Base-by-base conservation (phyloP, 2,329 filamentous ascomycete species). In the Exophiala spinifera region DNA sequence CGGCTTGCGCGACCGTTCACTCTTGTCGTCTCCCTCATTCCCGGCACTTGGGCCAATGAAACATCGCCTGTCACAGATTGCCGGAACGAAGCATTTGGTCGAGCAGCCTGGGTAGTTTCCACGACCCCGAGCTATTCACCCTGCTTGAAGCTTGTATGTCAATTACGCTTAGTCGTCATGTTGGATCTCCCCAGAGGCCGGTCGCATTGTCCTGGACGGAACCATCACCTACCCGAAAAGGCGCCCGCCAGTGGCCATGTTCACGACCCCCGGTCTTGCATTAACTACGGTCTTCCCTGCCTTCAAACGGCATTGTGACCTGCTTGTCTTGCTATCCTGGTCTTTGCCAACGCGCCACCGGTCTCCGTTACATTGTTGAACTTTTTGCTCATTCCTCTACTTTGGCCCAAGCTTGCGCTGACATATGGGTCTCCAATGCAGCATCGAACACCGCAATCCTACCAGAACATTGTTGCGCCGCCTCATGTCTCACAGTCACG, bases 401-500 rank as follows among this genome's bases (percentile, higher is more conserved):
- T 23, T 44, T 34, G 37, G 36, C 33, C 28, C 33, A 34, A 51
- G 25, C 46, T 28, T 47, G 40, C 44, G 49, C 57, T 60, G 55
- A 60, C 57, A 39, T 28, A 57, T 60, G 51, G 51, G 43, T 40
- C n/a, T 49, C 57, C 56, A 20, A 64, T 64, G 60, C 62, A 64
- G 62, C 62, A 63, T 60, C 61, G 57, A 52, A 52, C 58, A 53
- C 51, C 53, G 56, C 60, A 61, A 49, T 48, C 60, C 11, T 64
- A 60, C 46, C 55, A 60, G 48, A 61, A 56, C 56, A 55, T 57
- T 51, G 60, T 57, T 43, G 49, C 54, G 49, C 48, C 59, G 51
- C 60, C 57, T 52, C 61, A 61, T 53, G 49, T 57, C 37, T 69
- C 68, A 51, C 64, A 68, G 49, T 62, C 64, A 49, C 65, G 67